Base-by-base conservation (phyloP, 257 asterid genomes). In the Prunella vulgaris region DNA sequence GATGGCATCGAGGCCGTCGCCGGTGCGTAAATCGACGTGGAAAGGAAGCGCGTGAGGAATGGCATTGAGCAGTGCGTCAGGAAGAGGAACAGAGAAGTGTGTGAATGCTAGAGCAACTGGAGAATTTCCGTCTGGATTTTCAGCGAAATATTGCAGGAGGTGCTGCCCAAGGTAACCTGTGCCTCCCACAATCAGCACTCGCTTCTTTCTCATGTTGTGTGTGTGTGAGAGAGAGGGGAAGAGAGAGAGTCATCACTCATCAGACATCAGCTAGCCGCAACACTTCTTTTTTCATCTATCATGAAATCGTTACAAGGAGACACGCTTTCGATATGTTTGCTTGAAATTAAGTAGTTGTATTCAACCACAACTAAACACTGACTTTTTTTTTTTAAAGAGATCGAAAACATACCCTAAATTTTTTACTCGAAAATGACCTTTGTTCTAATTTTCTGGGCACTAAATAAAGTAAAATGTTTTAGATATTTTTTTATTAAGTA, bases 101-200 rank as follows among this genome's bases (percentile, higher is more conserved):
- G 97, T 88, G 74, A 87, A 94, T 38, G 96, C 96, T 10, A 90
- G 71, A 22, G 87, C 76, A 35, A 65, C 64, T 3, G 81, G 54
- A 38, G 73, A 38, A 44, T 59, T 15, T 27, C 72, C 52, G 28
- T 75, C 68, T 14, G 76, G 72, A 64, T 40, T 66, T 15, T 66
- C 65, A 5, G 74, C 24, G 64, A 93, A 80, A 10, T 86, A 84
- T 72, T 81, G 93, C 28, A 90, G 48, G 35, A 93, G 88, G 49
- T 93, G 99, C 79, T 90, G 97, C 13, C 99, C 99, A 78, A 93
- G 80, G 84, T 90, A 93, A 57, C 99, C 99, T 7, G 95, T 86
- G 74, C 99, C 97, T 40, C 99, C 99, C 10, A 84, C 83, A 5
- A 90, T 71, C 65, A 94, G 68, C 74, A 94, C 82, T 61, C 82